Evolutionary conservation across 2,329 filamentous ascomycete species (phyloP).

Genomic region (Pseudogymnoascus sp.): DNA sequence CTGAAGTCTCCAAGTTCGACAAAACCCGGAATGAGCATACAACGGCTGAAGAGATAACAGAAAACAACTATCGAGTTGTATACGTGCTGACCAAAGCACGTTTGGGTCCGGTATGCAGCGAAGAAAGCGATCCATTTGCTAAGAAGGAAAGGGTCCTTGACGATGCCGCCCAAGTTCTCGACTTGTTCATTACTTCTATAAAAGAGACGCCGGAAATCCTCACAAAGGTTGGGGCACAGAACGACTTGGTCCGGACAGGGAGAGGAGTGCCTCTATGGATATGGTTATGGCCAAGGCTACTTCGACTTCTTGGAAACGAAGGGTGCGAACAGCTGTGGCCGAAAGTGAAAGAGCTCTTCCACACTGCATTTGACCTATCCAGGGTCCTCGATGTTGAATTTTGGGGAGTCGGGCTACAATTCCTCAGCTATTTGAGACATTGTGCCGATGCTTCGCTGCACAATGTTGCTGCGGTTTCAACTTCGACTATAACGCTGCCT

Average conservation of each 20-base stretch:
- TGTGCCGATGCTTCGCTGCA: conserved; percentile 18
- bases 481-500: conserved; percentile 14
- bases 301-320: conserved; percentile 48
- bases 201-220: conserved; percentile 68
- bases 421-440: conserved; percentile 44
- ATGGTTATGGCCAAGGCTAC: conserved; percentile 55
- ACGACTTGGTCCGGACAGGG: conserved; percentile 40
- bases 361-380: conserved; percentile 40
- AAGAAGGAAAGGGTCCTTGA: conserved; percentile 47
- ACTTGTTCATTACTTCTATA: conserved; percentile 69
- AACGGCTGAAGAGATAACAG: conserved; percentile 56
- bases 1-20: conserved; percentile 48
- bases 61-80: conserved; percentile 78
- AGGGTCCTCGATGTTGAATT: conserved; percentile 34
- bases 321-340: conserved; percentile 41
- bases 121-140: conserved; percentile 56
- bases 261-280: conserved; percentile 57
- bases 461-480: neutral
- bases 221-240: conserved; percentile 35
- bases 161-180: conserved; percentile 65
- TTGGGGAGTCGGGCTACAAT: conserved; percentile 40
- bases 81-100: conserved; percentile 70
- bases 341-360: conserved; percentile 48
- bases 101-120: neutral
- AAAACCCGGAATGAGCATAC: conserved; percentile 42